Percentiles rank a stretch among this genome's conserved stretches.
Conservation (phyloP, 225 moss, liverwort and hornwort species). For the Neckera pumila region DNA sequence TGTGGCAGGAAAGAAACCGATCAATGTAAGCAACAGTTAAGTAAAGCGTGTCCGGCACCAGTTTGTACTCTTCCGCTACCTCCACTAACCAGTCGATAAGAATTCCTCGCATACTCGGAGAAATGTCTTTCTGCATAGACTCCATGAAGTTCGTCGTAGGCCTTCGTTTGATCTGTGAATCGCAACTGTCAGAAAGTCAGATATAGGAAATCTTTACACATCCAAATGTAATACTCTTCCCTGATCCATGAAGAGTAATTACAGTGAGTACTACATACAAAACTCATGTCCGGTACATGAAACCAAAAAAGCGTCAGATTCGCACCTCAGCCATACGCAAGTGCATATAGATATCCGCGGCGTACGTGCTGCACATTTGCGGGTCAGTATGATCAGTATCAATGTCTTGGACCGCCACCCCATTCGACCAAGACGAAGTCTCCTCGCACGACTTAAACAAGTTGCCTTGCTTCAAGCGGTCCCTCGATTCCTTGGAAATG, state of each 20-base stretch:
- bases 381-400: constrained; percentile 79
- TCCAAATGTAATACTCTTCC: neutral
- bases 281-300: neutral
- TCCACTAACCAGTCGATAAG: constrained; percentile 99
- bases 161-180: constrained; percentile 54
- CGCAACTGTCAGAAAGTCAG: neutral
- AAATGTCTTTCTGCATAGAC: constrained; percentile 79
- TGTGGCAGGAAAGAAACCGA: constrained; percentile 81
- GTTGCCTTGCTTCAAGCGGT: constrained; percentile 33
- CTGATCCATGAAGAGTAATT: neutral
- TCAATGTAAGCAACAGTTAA: constrained; percentile 88
- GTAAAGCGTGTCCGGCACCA: constrained; percentile 84
- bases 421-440: constrained; percentile 25
- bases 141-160: constrained; percentile 90
- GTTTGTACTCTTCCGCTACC: constrained; percentile 92
- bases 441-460: constrained; percentile 5
- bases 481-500: constrained; percentile 60
- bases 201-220: neutral
- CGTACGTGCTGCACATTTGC: constrained; percentile 96
- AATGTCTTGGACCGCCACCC: constrained; percentile 49
- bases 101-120: constrained; percentile 85
- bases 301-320: neutral
- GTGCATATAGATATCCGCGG: constrained; percentile 87
- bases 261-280: neutral
- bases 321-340: constrained; percentile 87